A percentile compares a stretch with the other conserved stretches of the same genome.
Evolutionary conservation across 257 asterid genomes (phyloP).

Genomic region (Przewalskia tangutica): DNA sequence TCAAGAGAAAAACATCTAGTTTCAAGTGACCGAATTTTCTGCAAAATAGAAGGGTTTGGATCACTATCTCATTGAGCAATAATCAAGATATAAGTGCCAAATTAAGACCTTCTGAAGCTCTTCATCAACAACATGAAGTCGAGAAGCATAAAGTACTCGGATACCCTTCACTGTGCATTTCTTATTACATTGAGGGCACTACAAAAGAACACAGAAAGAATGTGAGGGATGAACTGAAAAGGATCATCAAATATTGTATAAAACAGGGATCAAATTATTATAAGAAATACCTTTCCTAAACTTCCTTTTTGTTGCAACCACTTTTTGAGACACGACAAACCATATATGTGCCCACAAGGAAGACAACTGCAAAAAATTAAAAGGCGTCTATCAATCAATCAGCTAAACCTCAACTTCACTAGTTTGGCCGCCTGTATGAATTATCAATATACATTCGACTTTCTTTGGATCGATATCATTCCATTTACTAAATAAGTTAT

Average conservation of each 20-base stretch:
- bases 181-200: constrained; percentile 94
- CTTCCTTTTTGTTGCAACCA: constrained; percentile 55
- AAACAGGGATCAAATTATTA: not conserved
- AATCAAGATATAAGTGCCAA: not conserved
- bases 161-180: constrained; percentile 54
- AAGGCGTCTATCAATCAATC: not conserved
- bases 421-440: not conserved
- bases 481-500: not conserved
- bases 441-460: not conserved
- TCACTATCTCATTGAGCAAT: not conserved
- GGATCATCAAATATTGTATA: not conserved
- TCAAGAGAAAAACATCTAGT: constrained; percentile 50
- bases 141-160: constrained; percentile 68
- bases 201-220: constrained; percentile 9
- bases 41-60: constrained; percentile 16
- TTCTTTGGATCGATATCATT: not conserved
- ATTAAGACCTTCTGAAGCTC: constrained; percentile 60
- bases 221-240: not conserved
- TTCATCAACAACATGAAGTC: constrained; percentile 49
- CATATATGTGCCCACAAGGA: constrained; percentile 92
- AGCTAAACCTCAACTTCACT: not conserved
- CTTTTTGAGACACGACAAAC: constrained; percentile 71
- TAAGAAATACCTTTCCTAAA: constrained; percentile 51
- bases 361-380: constrained; percentile 46
- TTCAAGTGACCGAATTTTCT: constrained; percentile 60